phyloP scores from a whole-genome alignment of 495 filamentous ascomycete genomes.

The Tuber aestivum region DNA sequence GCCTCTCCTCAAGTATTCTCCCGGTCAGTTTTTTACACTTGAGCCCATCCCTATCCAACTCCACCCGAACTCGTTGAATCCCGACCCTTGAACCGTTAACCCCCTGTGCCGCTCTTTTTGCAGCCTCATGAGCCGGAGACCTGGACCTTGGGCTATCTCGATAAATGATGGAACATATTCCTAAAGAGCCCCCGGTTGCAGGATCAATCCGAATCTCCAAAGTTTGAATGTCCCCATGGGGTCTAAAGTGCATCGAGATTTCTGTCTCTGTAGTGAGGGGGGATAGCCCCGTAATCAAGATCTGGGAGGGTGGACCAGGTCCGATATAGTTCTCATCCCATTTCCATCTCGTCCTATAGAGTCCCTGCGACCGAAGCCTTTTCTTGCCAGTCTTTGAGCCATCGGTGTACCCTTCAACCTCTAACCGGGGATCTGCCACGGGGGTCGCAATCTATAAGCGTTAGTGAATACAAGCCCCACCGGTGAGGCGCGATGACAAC shows the following conservation, averaged over 20 bases:
- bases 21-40: conserved; percentile 69
- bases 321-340: conserved; percentile 77
- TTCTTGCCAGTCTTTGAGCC: conserved; percentile 52
- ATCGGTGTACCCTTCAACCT: conserved; percentile 62
- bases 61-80: conserved; percentile 65
- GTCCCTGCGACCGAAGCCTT: conserved; percentile 60
- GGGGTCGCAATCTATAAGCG: conserved; percentile 33
- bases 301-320: conserved; percentile 78
- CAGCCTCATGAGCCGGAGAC: conserved; percentile 62
- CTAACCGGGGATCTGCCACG: conserved; percentile 47
- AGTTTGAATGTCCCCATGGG: conserved; percentile 81
- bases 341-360: conserved; percentile 72
- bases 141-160: conserved; percentile 60
- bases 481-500: background rate
- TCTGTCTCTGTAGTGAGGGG: conserved; percentile 73
- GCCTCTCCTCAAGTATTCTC: conserved; percentile 59
- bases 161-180: conserved; percentile 85
- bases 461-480: conserved; percentile 12
- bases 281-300: conserved; percentile 90
- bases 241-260: conserved; percentile 71
- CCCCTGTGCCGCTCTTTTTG: conserved; percentile 65
- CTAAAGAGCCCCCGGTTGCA: conserved; percentile 83
- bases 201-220: conserved; percentile 89
- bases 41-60: conserved; percentile 79
- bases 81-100: conserved; percentile 68